Base-by-base conservation (phyloP, 345 rosid genomes). In the Acer campestre region DNA sequence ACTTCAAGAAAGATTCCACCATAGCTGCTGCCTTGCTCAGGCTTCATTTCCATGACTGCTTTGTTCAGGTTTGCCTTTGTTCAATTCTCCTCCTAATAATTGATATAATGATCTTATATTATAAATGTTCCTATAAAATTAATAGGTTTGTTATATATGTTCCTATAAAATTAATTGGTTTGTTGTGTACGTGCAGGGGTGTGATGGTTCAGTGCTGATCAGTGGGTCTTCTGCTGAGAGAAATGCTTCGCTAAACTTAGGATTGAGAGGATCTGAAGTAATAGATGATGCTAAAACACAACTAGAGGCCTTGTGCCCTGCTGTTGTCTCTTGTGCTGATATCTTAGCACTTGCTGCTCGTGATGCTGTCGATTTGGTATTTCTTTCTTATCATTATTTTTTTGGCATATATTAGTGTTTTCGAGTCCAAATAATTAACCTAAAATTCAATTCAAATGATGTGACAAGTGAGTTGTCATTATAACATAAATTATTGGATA, bases 11-110 rank as follows among this genome's bases (percentile, higher is more conserved):
- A 71, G 93, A 91, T 86, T 89, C 92, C 22, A 77, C 89, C 10
- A 55, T 91, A 56, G 89, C 93, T 2, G 83, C 93, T 63, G 95
- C 82, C 71, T 85, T 91, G 86, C 90, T 89, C 18, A 88, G 95
- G 86, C 90, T 91, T 82, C 95, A 91, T 64, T 89, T 91, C 75
- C 95, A 91, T 51, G 93, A 91, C 61, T 91, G 93, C 82, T 91
- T 89, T 62, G 93, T 89, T 68, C 93, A 91, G 92, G 93, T 91
- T 68, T 0, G 25, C 58, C 35, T 31, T 2, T 2, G 3, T 31
- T 2, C 3, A 2, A 31, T 31, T 59, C 44, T 64, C n/a, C 56
- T 62, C 6, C 35, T n/a, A 14, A 25, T 25, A 25, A 25, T 25
- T 25, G 25, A 25, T 25, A 25, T 25, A 25, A 25, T 25, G 25